Base-by-base conservation (phyloP, 2,329 filamentous ascomycete species). In the Epichloe elymi region DNA sequence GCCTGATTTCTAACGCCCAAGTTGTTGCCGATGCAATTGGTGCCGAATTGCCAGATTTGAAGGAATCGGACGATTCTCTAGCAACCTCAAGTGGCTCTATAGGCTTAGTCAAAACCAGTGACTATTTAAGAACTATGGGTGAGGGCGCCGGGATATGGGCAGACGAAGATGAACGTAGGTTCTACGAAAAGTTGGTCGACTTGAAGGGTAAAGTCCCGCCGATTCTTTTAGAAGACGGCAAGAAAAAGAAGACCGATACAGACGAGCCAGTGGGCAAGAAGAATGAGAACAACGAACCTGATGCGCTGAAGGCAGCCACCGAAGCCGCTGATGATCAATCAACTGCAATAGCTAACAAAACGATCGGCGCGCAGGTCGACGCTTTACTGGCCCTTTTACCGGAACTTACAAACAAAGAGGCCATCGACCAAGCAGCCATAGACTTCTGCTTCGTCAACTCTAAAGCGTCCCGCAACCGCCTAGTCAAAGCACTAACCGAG, bases 371-470 rank as follows among this genome's bases (percentile, higher is more conserved):
- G 3, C 93, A 98, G 65, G 93, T 98, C 2, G 94, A 98, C 66
- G 86, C 88, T 15, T 74, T 98, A 39, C 74, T 98, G 33, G 79
- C 88, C 20, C 83, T 88, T 20, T 76, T 98, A n/a, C 89, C 90
- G 0, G 91, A 97, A 54, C 73, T 98, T 49, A 91, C 87, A 38
- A 91, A 80, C 61, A 97, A 96, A 63, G 94, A 98, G 48, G 74
- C 82, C 48, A 88, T 96, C 50, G 93, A 98, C 62, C 85, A 96
- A 65, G 83, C 87, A 45, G 93, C 94, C 7, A 85, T 96, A 55
- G 91, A 97, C 62, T 98, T 98, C 63, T 97, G 93, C 69, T 98
- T 96, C 62, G 74, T 98, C 53, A 98, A 98, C 65, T 98, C 93
- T 1, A 98, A 98, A 64, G 93, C 93, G 10, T 98, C 94, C 0